Evolutionary conservation across 768 basidiomycete genomes (phyloP), one percentile per base, ranked within the genome.

Genomic region (Phanerochaete sordida): DNA sequence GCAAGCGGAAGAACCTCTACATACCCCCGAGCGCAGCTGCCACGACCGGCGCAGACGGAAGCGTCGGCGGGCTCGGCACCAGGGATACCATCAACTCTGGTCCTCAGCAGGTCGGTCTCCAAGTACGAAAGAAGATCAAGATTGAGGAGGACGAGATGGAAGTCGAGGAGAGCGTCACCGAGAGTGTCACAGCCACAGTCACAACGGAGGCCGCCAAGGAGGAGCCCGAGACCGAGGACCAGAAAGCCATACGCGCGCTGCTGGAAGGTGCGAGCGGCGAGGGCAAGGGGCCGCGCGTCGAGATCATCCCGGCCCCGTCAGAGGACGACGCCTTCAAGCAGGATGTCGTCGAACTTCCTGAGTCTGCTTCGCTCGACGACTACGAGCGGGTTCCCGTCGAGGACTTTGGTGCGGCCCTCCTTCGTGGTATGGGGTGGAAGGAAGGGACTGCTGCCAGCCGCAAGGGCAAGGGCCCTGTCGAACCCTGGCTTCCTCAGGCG

Each of bases 391-490:
- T 98, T 0, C 97, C 97, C 0, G 87, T 99, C 16, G 87, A 90
- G 5, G 89, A 92, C 58, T 99, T 98, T 65, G 96, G 97, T 6
- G 87, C 90, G 4, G 97, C 97, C 7, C 82, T 98, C 66, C 79
- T 97, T 3, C 83, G 95, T 47, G 96, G 96, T 0, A 98, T 98
- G 97, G 95, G 95, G 2, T 98, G 94, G 94, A 91, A 91, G 61
- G 86, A 90, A 35, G 90, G 91, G 0, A 82, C 82, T 3, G 85
- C 87, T 3, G 91, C 91, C 2, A 80, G 86, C 24, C 79, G 83
- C 46, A 85, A 64, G 58, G 73, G 73, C 54, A 77, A 83, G 61
- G 90, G 85, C 1, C 70, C 85, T 16, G 79, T 84, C 1, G 85
- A 93, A 65, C 88, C 95, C 1, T 95, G 93, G 70, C 74, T 95